Evolutionary conservation across 2,329 filamentous ascomycete genomes (phyloP), one percentile per base, ranked within the genome.

Genomic region (Beauveria pseudobassiana): DNA sequence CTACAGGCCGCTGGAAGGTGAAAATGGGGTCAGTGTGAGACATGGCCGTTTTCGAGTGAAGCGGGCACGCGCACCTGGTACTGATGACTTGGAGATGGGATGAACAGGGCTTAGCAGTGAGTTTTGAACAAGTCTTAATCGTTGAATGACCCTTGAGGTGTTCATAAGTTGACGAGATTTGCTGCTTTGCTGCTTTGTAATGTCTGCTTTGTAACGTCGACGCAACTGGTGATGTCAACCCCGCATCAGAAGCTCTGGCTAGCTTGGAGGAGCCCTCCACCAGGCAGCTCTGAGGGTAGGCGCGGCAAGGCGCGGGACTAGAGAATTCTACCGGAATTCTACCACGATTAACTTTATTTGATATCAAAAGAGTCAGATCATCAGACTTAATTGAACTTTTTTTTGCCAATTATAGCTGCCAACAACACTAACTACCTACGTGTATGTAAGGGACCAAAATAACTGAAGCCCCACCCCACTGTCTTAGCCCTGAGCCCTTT

Each of bases 221-320:
- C 26, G 57, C 38, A 42, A 53, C 30, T 46, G 50, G 43, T 63
- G 58, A 52, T 62, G 63, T 52, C 63, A 64, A 58, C 55, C 55
- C 38, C 56, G 48, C 54, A 63, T 20, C 14, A 46, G 20, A 46
- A 51, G 55, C 55, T 57, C 28, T 61, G 7, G 22, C 28, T 54
- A 42, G 40, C 22, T 38, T 12, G 24, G 48, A 14, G 28, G 22
- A 43, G 51, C 59, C 51, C 42, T 48, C 54, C 42, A 48, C n/a
- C n/a, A 24, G 28, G 34, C 34, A 48, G 40, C 48, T 45, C 58
- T 26, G 40, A 24, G 34, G 34, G 14, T 38, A 38, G 34, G 34
- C 34, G 34, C 34, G 34, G 34, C 34, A 38, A 38, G 34, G 14
- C 14, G 34, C 34, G 34, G 34, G 34, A 38, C 12, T 38, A 38